phyloP scores from a whole-genome alignment of 768 basidiomycete species.

The Calvatia gigantea region DNA sequence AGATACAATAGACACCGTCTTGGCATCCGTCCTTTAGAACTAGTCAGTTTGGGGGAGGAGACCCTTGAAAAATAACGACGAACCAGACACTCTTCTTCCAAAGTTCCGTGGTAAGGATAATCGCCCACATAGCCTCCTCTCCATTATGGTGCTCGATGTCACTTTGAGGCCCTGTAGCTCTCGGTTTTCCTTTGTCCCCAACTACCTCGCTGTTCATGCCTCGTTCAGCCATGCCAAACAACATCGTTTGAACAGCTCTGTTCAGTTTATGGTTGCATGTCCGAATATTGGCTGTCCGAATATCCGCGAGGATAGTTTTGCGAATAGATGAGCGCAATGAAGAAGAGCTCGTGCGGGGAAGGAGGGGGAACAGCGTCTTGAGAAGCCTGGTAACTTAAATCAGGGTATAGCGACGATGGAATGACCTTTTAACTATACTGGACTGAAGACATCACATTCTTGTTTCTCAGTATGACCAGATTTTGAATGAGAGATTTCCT shows the following conservation, averaged over 20 bases:
- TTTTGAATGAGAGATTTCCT: slow-evolving; percentile 86
- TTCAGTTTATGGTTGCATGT: slow-evolving; percentile 96
- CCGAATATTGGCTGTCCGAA: slow-evolving; percentile 84
- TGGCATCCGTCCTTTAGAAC: slow-evolving; percentile 71
- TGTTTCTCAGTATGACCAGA: slow-evolving; percentile 89
- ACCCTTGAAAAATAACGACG: slow-evolving; percentile 14
- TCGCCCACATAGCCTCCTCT: slow-evolving; percentile 97
- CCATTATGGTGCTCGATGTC: slow-evolving; percentile 44
- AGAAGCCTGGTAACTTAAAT: slow-evolving; percentile 59
- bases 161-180: slow-evolving; percentile 33
- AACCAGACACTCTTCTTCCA: slow-evolving; percentile 94
- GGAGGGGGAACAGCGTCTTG: slow-evolving; percentile 88
- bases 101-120: slow-evolving; percentile 88
- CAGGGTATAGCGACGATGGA: background rate
- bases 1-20: slow-evolving; percentile 88
- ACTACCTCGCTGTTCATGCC: slow-evolving; percentile 81
- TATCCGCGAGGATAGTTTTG: slow-evolving; percentile 90
- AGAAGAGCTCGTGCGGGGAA: slow-evolving; percentile 90
- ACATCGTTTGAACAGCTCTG: slow-evolving; percentile 90
- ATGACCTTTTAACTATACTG: slow-evolving; percentile 55
- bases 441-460: slow-evolving; percentile 87
- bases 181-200: slow-evolving; percentile 81
- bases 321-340: slow-evolving; percentile 83
- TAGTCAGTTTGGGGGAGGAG: slow-evolving; percentile 2
- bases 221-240: slow-evolving; percentile 94